Evolutionary conservation across 345 rosid species (phyloP).

Genomic region (Eucalyptus marginata): DNA sequence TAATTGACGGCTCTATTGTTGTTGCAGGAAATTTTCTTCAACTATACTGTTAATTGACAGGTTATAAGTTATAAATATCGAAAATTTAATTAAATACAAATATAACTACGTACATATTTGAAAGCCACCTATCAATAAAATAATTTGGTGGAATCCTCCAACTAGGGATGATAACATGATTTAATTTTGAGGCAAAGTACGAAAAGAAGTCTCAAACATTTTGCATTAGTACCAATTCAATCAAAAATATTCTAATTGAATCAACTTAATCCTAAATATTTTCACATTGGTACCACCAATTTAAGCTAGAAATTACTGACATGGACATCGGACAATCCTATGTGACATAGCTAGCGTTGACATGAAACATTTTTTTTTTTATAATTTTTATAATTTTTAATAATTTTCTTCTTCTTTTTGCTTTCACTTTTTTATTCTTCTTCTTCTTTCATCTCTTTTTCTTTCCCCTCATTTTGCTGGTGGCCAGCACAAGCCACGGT

Average conservation of each 20-base stretch:
- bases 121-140: background rate
- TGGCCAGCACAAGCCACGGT: background rate
- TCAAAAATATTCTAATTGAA: background rate
- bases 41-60: background rate
- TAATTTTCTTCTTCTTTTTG: no score
- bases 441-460: no score
- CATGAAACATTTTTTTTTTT: background rate
- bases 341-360: background rate
- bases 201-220: background rate
- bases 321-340: accelerated
- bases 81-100: background rate
- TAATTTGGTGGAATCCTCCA: background rate
- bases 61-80: background rate
- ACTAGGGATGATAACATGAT: background rate
- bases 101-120: background rate
- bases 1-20: background rate
- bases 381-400: no score
- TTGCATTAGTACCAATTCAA: background rate
- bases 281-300: background rate
- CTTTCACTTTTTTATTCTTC: no score
- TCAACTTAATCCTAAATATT: background rate
- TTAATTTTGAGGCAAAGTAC: background rate
- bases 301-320: background rate
- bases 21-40: background rate
- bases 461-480: background rate